phyloP scores from a whole-genome alignment of 2,329 filamentous ascomycete genomes.

The Exophiala calicioides region DNA sequence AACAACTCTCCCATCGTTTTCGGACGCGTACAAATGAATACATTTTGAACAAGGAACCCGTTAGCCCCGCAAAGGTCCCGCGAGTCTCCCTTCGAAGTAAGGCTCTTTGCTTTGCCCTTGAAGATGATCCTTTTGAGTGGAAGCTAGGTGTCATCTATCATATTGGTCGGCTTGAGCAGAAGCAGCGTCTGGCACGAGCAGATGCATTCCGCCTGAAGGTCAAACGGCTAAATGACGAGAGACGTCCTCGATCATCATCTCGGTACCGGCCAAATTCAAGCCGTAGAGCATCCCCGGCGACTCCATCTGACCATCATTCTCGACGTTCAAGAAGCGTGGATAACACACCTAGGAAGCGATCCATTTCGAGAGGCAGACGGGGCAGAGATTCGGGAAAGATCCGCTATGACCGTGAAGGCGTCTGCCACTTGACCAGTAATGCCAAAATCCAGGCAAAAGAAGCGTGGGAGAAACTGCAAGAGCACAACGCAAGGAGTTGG shows the following conservation, averaged over 20 bases:
- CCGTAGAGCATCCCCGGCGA: conserved; percentile 40
- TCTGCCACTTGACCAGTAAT: conserved; percentile 68
- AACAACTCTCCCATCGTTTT: conserved; percentile 93
- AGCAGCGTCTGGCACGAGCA: conserved; percentile 83
- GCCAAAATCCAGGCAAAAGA: conserved; percentile 74
- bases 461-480: conserved; percentile 72
- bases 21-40: conserved; percentile 85
- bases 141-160: conserved; percentile 94
- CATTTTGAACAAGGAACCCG: conserved; percentile 79
- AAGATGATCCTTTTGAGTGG: conserved; percentile 97
- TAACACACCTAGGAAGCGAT: conserved; percentile 47
- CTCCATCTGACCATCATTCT: conserved; percentile 35
- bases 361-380: conserved; percentile 38
- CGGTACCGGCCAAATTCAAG: conserved; percentile 56
- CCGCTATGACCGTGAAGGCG: conserved; percentile 77
- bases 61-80: conserved; percentile 82
- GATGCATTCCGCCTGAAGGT: conserved; percentile 86
- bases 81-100: conserved; percentile 80
- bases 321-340: conserved; percentile 53
- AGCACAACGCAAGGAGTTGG: conserved; percentile 87
- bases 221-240: conserved; percentile 76
- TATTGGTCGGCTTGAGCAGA: conserved; percentile 82
- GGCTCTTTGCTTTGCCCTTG: conserved; percentile 84
- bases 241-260: conserved; percentile 52
- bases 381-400: conserved; percentile 39